Percentiles rank a stretch among this genome's conserved stretches.
phyloP scores from a whole-genome alignment of 768 basidiomycete genomes.

The Harrya chromipes region DNA sequence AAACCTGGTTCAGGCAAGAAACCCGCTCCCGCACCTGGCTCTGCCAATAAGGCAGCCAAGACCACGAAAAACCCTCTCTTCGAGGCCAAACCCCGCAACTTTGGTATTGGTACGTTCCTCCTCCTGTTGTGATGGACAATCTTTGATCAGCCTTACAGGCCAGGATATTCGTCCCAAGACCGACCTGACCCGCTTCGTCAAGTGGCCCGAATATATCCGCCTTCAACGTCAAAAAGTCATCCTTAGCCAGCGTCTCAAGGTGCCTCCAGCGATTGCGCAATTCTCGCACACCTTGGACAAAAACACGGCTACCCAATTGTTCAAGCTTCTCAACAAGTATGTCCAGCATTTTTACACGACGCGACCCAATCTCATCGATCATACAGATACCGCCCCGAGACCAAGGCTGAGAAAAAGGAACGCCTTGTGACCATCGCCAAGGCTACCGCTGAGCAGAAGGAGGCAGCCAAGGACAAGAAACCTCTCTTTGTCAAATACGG shows the following conservation, averaged over 20 bases:
- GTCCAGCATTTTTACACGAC: neutral
- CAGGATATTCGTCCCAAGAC: constrained; percentile 88
- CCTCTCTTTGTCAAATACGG: constrained; percentile 95
- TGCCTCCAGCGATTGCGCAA: constrained; percentile 96
- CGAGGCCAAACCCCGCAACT: constrained; percentile 87
- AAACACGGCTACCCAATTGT: constrained; percentile 97
- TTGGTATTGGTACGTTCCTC: constrained; percentile 81
- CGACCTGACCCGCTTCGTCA: constrained; percentile 96
- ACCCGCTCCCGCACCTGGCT: constrained; percentile 81
- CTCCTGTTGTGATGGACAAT: neutral
- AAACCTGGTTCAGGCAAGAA: constrained; percentile 76
- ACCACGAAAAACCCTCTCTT: constrained; percentile 93
- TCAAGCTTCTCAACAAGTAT: constrained; percentile 95
- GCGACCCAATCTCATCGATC: neutral
- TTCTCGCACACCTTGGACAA: constrained; percentile 98
- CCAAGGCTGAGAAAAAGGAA: constrained; percentile 95
- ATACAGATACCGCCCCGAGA: constrained; percentile 75
- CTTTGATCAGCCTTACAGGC: constrained; percentile 45
- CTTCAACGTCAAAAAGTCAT: constrained; percentile 99
- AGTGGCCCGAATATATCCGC: constrained; percentile 98
- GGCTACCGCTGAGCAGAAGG: constrained; percentile 78
- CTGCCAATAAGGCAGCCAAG: constrained; percentile 73
- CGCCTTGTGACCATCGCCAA: constrained; percentile 79
- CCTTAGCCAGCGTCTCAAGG: constrained; percentile 95
- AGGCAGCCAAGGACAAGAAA: constrained; percentile 82